Base-by-base conservation (phyloP, 352 stramenopile genomes). In the Globisporangium ultimum region DNA sequence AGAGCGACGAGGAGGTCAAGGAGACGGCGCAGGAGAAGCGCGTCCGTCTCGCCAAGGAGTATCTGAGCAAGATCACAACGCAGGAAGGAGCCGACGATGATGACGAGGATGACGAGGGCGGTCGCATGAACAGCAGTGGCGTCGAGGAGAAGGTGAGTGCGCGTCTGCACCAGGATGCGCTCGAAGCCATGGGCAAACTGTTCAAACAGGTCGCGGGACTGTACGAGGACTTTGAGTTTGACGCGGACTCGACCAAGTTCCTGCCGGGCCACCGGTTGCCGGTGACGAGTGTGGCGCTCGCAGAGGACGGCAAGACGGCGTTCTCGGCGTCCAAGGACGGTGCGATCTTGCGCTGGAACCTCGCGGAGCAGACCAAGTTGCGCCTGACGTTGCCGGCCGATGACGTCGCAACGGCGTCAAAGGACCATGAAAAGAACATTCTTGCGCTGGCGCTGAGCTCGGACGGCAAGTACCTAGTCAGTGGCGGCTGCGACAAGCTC, bases 321-420 rank as follows among this genome's bases (percentile, higher is more conserved):
- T 98, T 95, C 68, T 98, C 91, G 24, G 84, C 84, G 9, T 78
- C 87, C 38, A 98, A 98, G 70, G 95, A 98, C 66, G 95, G 96
- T 53, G 88, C 84, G 17, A 80, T 98, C 43, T 55, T 98, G 59
- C 79, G 82, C 20, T 98, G 92, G 92, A 80, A 89, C 62, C 62
- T 95, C 81, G 73, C 91, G 21, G 58, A 87, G 74, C 64, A 94
- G 64, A 84, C 73, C 55, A 94, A 95, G 65, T 83, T 67, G 41
- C 74, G 78, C 18, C 72, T 95, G 24, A 49, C 63, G 53, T 60
- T 95, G 46, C 82, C 85, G 1, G 66, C 65, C 11, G 80, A 90
- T 48, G 82, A 91, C 56, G 72, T 86, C 0, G 74, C 76, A 10
- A 81, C 76, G 58, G 67, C 64, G 24, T 83, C 69, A 34, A 93